Percentiles rank a stretch among this genome's conserved stretches.
phyloP scores from a whole-genome alignment of 2,329 filamentous ascomycete genomes.

The Botrytis fragariae region DNA sequence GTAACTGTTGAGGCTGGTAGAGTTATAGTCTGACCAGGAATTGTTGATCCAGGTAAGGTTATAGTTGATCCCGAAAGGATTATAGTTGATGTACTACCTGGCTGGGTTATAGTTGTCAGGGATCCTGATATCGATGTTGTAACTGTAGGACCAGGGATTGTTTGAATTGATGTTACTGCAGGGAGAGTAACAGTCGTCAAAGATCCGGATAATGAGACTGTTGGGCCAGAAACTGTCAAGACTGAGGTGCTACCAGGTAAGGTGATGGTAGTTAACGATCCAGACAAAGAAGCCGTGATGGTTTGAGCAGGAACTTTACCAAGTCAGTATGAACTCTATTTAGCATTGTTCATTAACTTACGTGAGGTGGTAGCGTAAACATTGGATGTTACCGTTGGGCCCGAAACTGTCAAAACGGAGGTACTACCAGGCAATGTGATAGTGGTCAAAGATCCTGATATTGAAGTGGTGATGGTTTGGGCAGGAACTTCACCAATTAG shows the following conservation, averaged over 20 bases:
- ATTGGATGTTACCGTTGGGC: background rate
- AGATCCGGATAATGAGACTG: slow-evolving; percentile 5
- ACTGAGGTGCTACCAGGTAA: slow-evolving; percentile 17
- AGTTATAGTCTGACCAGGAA: background rate
- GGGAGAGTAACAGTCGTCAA: background rate
- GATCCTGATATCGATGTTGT: slow-evolving; percentile 22
- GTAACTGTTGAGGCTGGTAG: background rate
- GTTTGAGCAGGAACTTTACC: background rate
- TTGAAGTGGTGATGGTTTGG: slow-evolving; percentile 16
- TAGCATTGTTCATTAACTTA: background rate
- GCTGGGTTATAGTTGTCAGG: slow-evolving; percentile 19
- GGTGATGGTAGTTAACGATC: slow-evolving; percentile 22
- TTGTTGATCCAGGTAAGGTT: slow-evolving; percentile 3
- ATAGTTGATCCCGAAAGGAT: background rate
- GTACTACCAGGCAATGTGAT: slow-evolving; percentile 17
- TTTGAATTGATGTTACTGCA: background rate
- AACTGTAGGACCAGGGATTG: slow-evolving; percentile 20
- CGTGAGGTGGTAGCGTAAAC: slow-evolving; percentile 4
- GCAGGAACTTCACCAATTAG: background rate
- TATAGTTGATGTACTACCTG: slow-evolving; percentile 18
- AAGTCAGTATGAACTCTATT: background rate
- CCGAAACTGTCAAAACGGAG: background rate
- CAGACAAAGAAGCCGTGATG: slow-evolving; percentile 21
- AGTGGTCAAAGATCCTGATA: slow-evolving; percentile 25
- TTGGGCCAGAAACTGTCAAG: slow-evolving; percentile 1